Base-by-base conservation (phyloP, 108 stramenopile genomes). In the Bacterosira constricta region DNA sequence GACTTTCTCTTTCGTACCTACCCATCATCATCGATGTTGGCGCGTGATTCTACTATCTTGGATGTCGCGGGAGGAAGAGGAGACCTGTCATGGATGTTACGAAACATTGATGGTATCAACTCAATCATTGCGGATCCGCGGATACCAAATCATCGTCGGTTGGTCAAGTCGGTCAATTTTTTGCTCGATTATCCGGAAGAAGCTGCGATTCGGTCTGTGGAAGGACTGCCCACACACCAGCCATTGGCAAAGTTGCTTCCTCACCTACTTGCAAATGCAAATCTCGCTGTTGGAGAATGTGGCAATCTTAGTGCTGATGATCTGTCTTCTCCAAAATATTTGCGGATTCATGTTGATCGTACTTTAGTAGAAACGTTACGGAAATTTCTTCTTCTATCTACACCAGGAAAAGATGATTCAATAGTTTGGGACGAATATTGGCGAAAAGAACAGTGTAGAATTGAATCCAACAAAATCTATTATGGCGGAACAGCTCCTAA, bases 51-150 rank as follows among this genome's bases (percentile, higher is more conserved):
- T 47, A 32, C 6, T 18, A 68, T 96, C 12, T 62, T 96, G 15
- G 95, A 96, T 50, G 88, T 91, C 6, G 95, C 95, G 12, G 95
- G 95, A 1, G 95, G 95, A 11, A 85, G 86, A 34, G 95, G 95
- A 6, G 88, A 92, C 49, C 75, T 96, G 50, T 85, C 84, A 6
- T 92, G 86, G 81, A 37, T 88, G 23, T 70, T 95, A 1, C 30
- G 49, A 31, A 90, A 88, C 62, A 63, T 84, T 20, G 84, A 88
- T 63, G 77, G 79, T 2, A 49, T 91, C 0, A 61, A 83, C 11
- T 87, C 86, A 29, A 75, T 91, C 6, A 79, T 93, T 18, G 66
- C 86, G 6, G 95, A 96, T 80, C 95, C 92, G 17, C 75, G 86
- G 7, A 56, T 37, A 13, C 73, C 78, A 18, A 70, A 86, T 34